phyloP scores from a whole-genome alignment of 1,284 basidiomycete genomes.

The Porodaedalea pini region DNA sequence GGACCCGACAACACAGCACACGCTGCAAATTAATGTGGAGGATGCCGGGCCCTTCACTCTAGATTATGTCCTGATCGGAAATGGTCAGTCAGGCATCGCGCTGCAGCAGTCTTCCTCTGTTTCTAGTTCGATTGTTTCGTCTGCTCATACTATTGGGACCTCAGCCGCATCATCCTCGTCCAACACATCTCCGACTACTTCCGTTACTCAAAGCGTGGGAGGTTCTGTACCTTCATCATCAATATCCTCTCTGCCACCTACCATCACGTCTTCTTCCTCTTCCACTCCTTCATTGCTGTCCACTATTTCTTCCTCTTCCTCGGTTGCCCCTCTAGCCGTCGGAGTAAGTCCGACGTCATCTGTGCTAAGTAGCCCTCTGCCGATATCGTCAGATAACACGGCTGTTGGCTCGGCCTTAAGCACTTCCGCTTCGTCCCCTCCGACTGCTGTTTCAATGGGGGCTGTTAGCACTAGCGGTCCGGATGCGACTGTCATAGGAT shows the following conservation, averaged over 20 bases:
- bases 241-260: neutral
- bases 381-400: neutral
- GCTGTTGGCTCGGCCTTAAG: neutral
- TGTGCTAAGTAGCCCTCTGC: neutral
- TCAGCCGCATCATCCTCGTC: neutral
- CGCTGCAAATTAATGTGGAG: conserved; percentile 16
- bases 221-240: neutral
- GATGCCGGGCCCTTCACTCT: conserved; percentile 19
- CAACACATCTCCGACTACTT: neutral
- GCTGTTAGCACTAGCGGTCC: neutral
- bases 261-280: conserved; percentile 3
- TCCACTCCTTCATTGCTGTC: neutral
- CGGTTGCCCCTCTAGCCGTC: neutral
- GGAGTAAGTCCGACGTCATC: neutral
- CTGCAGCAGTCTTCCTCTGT: neutral
- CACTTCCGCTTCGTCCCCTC: neutral
- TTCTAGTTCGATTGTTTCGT: neutral
- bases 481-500: conserved; percentile 8
- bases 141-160: neutral
- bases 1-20: conserved; percentile 12
- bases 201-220: neutral
- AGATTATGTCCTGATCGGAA: conserved; percentile 17
- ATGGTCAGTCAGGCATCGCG: neutral
- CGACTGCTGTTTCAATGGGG: neutral
- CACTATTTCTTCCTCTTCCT: neutral